phyloP scores from a whole-genome alignment of 352 stramenopile species.

The Phytophthora pisi region DNA sequence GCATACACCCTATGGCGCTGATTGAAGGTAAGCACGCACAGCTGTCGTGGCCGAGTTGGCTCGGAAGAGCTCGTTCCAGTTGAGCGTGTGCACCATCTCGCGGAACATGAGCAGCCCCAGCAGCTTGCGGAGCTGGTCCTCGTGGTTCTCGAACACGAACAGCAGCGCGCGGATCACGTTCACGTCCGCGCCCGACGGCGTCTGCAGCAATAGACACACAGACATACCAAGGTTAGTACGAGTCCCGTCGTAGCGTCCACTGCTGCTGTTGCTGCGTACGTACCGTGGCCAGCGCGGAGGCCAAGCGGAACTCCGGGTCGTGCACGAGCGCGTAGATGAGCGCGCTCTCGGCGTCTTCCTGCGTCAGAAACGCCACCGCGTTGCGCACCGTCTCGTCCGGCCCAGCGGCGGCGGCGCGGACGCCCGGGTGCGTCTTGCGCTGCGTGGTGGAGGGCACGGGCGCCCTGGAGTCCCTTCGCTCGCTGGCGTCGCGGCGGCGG shows the following conservation, averaged over 20 bases:
- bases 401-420: slow-evolving; percentile 1
- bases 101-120: slow-evolving; percentile 74
- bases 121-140: slow-evolving; percentile 76
- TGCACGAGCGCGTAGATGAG: slow-evolving; percentile 81
- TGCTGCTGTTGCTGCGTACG: neutral
- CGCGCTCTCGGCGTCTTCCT: slow-evolving; percentile 68
- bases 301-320: slow-evolving; percentile 76
- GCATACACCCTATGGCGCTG: slow-evolving; percentile 8
- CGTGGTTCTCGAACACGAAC: slow-evolving; percentile 75
- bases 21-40: slow-evolving; percentile 30
- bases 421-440: slow-evolving; percentile 15
- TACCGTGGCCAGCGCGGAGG: slow-evolving; percentile 61
- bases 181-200: slow-evolving; percentile 45
- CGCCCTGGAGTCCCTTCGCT: slow-evolving; percentile 2
- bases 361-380: slow-evolving; percentile 68
- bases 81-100: slow-evolving; percentile 79
- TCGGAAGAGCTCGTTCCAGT: slow-evolving; percentile 87
- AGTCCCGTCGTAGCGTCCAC: neutral
- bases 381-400: slow-evolving; percentile 64
- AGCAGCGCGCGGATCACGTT: slow-evolving; percentile 71
- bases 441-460: neutral
- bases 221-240: neutral
- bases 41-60: slow-evolving; percentile 78
- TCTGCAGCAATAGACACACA: slow-evolving; percentile 12
- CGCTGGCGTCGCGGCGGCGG: slow-evolving; percentile 13